Evolutionary conservation across 768 basidiomycete genomes (phyloP), one percentile per base, ranked within the genome.

Genomic region (Leccinum uliginosum): DNA sequence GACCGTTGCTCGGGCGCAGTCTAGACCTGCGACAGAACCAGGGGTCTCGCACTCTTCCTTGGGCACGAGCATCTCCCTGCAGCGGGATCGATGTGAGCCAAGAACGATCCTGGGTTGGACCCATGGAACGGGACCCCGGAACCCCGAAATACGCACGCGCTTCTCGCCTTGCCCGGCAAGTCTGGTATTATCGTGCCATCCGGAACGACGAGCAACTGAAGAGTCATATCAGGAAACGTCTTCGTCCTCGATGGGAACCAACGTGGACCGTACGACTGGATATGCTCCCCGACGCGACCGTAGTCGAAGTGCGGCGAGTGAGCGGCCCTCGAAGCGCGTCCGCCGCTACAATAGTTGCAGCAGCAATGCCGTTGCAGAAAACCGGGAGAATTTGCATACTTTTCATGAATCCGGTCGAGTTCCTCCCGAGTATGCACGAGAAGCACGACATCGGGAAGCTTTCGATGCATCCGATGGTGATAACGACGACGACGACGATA

Each of bases 311-410:
- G 53, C 54, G 71, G 70, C 62, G 47, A 46, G 59, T 63, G 71
- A 61, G 54, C 68, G 70, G 64, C 63, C 58, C 4, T 44, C 30
- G 64, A 71, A 71, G 67, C 71, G 70, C 49, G 26, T 54, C 48
- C 66, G 67, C 45, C 55, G 57, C n/a, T 27, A 38, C 11, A 59
- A 59, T 52, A 52, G 67, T 47, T 55, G 57, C n/a, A 30, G 43
- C 10, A 59, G 59, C 54, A 53, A 58, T 57, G 51, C 58, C 26
- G 29, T 60, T 59, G 61, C 55, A 47, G 54, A 47, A 56, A 53
- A 51, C 40, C 53, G 49, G 48, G 58, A 53, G 35, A 51, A 53
- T 26, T 47, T 48, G 29, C 19, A 26, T 14, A 12, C 15, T 1
- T 59, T 10, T 5, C 11, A 63, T 51, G 29, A 34, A 66, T 65